A percentile compares a stretch with the other conserved stretches of the same genome.
Evolutionary conservation across 179 eudicot species (phyloP).

Genomic region (Spergularia azorica): DNA sequence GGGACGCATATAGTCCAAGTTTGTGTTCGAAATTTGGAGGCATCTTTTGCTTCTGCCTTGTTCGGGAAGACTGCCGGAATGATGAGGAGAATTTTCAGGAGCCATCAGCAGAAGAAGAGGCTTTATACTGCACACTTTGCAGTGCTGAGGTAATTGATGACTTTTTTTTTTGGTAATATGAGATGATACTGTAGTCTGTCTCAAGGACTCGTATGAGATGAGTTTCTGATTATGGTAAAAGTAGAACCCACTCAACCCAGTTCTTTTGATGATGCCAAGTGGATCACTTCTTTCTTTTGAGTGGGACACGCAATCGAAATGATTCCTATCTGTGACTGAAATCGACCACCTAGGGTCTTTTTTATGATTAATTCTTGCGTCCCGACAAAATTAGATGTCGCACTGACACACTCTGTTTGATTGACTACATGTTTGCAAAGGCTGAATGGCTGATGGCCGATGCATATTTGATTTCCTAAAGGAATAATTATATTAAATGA

Average conservation of each 20-base stretch:
- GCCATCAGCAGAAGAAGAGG: conserved; percentile 45
- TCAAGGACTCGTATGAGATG: too few species aligned
- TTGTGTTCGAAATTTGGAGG: conserved; percentile 39
- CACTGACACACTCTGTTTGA: neutral
- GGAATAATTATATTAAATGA: neutral
- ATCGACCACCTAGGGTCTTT: too few species aligned
- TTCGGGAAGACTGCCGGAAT: conserved; percentile 39
- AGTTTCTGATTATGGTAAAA: conserved; percentile 4
- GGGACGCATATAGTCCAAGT: conserved; percentile 37
- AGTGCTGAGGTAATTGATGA: conserved; percentile 43
- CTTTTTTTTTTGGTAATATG: neutral
- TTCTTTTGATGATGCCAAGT: neutral
- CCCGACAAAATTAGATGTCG: neutral
- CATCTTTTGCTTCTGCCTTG: conserved; percentile 36
- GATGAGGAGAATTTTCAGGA: conserved; percentile 43
- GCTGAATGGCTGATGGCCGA: too few species aligned
- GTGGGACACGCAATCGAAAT: neutral
- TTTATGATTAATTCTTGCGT: neutral
- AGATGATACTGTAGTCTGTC: neutral
- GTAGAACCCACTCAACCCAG: too few species aligned
- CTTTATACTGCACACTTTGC: conserved; percentile 51
- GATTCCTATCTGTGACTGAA: neutral
- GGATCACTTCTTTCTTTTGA: neutral
- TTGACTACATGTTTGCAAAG: neutral
- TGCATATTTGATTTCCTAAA: conserved; percentile 9